Evolutionary conservation across 306 rosid species (phyloP), one percentile per base, ranked within the genome.

Genomic region (Hippophae gyantsensis): DNA sequence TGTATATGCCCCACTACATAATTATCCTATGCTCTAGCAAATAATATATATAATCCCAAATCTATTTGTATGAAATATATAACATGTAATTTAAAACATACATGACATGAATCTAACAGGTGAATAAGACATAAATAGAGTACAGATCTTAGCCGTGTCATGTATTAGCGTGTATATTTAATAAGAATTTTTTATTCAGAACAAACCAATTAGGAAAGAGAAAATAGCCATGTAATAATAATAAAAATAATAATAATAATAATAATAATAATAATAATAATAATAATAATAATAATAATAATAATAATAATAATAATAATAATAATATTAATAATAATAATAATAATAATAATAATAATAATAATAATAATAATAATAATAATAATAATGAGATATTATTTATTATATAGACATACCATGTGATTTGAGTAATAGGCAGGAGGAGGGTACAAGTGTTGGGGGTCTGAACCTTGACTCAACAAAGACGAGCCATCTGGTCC

Each of bases 401-500:
- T 32, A 32, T 32, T 32, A 32, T 32, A 32, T 32, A 32, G 82
- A 69, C 76, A 76, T 85, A 87, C 79, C 88, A 79, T 72, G 76
- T 81, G 86, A 69, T 44, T 68, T 41, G 77, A 78, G 71, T 78
- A 71, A 53, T 71, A 59, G 7, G 82, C 55, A 71, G 63, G 43
- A 50, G 63, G 74, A 42, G 74, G 69, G 60, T 64, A 74, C 56
- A 67, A 69, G 45, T 62, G 73, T n/a, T 67, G 76, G 26, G 41
- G 68, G 10, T 72, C 43, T 51, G 82, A 74, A 69, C 62, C 79
- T 42, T 73, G 84, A 46, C 77, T 65, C 48, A 89, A 68, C 65
- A 76, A 7, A 66, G 69, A 70, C 7, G 86, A 81, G 6, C 64
- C 70, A 61, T 68, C 74, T 1, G 86, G 79, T 48, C 68, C 70